Percentiles rank a stretch among this genome's conserved stretches.
Evolutionary conservation across 768 basidiomycete genomes (phyloP).

Genomic region (Termitomyces sp.): DNA sequence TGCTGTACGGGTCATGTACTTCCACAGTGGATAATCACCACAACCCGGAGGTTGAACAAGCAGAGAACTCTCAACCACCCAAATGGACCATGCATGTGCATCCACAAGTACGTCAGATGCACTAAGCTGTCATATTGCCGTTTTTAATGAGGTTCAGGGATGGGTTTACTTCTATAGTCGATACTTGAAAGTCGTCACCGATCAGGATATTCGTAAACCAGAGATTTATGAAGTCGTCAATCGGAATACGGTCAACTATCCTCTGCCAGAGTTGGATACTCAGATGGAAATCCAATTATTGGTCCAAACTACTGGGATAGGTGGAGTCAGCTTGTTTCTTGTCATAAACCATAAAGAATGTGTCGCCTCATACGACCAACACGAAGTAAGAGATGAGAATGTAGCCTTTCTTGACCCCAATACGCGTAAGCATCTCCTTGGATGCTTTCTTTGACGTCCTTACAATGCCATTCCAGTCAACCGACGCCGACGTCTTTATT

Average conservation of each 20-base stretch:
- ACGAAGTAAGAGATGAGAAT: conserved; percentile 25
- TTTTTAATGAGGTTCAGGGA: conserved; percentile 20
- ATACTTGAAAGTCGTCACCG: conserved; percentile 34
- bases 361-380: conserved; percentile 35
- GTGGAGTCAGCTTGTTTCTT: conserved; percentile 26
- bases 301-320: conserved; percentile 18
- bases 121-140: conserved; percentile 7
- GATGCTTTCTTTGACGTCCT: background rate
- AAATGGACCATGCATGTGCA: conserved; percentile 40
- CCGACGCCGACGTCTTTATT: conserved; percentile 42
- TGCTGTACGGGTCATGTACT: conserved; percentile 2
- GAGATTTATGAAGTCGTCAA: conserved; percentile 24
- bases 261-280: conserved; percentile 25
- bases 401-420: conserved; percentile 20
- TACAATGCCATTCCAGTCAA: conserved; percentile 26
- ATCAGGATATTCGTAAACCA: conserved; percentile 44
- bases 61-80: conserved; percentile 12
- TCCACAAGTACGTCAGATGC: conserved; percentile 22
- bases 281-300: conserved; percentile 41
- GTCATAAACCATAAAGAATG: conserved; percentile 43
- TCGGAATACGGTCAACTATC: conserved; percentile 21
- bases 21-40: background rate
- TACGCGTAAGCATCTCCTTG: conserved; percentile 15
- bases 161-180: conserved; percentile 47
- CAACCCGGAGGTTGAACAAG: conserved; percentile 6